Evolutionary conservation across 2,329 filamentous ascomycete genomes (phyloP), one percentile per base, ranked within the genome.

Genomic region (Emergomyces orientalis): DNA sequence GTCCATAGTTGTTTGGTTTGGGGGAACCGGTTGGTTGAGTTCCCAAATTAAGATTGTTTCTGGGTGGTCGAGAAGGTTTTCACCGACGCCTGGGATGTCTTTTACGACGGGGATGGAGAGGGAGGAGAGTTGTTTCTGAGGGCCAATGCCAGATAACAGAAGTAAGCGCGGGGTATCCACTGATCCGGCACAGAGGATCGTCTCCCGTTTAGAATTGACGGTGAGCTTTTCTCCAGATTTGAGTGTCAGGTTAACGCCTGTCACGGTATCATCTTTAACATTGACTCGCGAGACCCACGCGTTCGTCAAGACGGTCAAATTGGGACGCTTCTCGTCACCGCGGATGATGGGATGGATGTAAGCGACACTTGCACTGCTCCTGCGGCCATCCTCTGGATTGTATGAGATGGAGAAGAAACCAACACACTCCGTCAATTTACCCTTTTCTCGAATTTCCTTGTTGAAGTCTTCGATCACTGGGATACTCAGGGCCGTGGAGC

Each of bases 341-440:
- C 88, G 85, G 60, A 96, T 83, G 71, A 96, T 91, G 43, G 91
- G 91, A 77, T 96, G 91, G 71, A 96, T 92, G 78, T 96, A 96
- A 22, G 91, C 91, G 27, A 96, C 91, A 63, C 88, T 91, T 64
- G 91, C 91, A 73, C 88, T 92, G 79, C 88, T 93, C 66, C 91
- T 86, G 69, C 85, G 84, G 71, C 91, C 90, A 71, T 91, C 87
- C 71, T 96, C 91, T 2, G 91, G 91, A 79, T 96, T 95, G 79
- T 96, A 96, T 45, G 89, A 87, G 68, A 96, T 86, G 67, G 88
- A 91, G 81, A 96, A 93, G 82, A 96, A 96, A 62, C 91, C 91
- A 34, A 94, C 89, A 58, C 88, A 88, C 70, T 88, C 81, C 67
- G 85, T 86, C 67, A 96, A 78, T 54, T 86, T 81, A 63, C 91